Conservation (phyloP, 106 monocot genomes). For the Hemerocallis citrina region DNA sequence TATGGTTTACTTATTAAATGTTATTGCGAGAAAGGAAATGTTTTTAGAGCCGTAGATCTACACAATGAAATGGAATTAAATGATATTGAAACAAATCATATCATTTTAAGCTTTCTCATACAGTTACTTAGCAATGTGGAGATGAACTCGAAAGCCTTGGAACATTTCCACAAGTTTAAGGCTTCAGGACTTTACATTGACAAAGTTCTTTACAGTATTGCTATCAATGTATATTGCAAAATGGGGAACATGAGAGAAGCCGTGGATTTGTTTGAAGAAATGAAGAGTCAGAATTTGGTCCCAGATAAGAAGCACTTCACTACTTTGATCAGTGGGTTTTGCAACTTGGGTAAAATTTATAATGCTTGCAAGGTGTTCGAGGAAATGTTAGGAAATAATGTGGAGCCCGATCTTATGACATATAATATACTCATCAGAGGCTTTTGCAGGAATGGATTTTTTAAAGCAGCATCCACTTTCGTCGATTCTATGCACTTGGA, state of each 20-base stretch:
- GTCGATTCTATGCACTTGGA: constrained; percentile 45
- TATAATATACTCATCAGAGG: constrained; percentile 60
- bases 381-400: constrained; percentile 47
- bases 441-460: constrained; percentile 40
- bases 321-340: constrained; percentile 64
- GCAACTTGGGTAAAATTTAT: constrained; percentile 41
- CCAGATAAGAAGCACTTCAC: constrained; percentile 77
- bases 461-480: constrained; percentile 56
- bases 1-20: constrained; percentile 58
- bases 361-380: constrained; percentile 46
- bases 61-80: constrained; percentile 49
- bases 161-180: constrained; percentile 40
- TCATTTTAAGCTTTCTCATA: constrained; percentile 44
- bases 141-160: constrained; percentile 30
- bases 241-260: constrained; percentile 57
- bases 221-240: constrained; percentile 65
- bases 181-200: constrained; percentile 35
- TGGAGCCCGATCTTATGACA: constrained; percentile 67
- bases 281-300: constrained; percentile 34
- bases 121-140: constrained; percentile 37
- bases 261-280: constrained; percentile 50
- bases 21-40: constrained; percentile 37
- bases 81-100: constrained; percentile 28
- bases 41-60: constrained; percentile 44
- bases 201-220: constrained; percentile 55